Conservation (phyloP, 176 grass and related monocot species). For the Zoysia japonica region DNA sequence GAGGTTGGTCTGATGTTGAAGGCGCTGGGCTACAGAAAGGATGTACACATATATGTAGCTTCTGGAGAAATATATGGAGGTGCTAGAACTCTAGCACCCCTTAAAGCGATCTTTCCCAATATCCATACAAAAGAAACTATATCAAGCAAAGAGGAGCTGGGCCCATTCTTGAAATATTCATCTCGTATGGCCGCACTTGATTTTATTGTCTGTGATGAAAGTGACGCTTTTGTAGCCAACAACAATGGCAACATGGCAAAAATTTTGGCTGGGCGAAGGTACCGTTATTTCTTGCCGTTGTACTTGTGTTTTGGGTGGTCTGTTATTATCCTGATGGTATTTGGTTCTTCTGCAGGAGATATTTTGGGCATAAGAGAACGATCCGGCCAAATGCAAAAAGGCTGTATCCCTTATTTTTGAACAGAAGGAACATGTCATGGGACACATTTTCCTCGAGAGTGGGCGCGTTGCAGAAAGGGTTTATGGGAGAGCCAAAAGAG, state of each 20-base stretch:
- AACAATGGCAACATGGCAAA: conserved; percentile 90
- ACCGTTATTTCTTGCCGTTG: background rate
- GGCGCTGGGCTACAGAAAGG: conserved; percentile 56
- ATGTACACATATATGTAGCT: conserved; percentile 78
- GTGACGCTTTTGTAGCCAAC: conserved; percentile 84
- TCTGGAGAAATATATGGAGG: conserved; percentile 84
- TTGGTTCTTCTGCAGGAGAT: conserved; percentile 54
- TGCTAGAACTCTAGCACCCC: conserved; percentile 55
- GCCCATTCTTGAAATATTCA: conserved; percentile 60
- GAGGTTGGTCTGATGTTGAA: conserved; percentile 81
- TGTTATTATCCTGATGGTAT: conserved; percentile 18
- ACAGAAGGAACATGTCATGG: conserved; percentile 66
- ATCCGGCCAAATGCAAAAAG: conserved; percentile 70
- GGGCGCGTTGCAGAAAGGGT: conserved; percentile 56
- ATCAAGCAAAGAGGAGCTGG: conserved; percentile 64
- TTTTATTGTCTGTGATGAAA: conserved; percentile 79
- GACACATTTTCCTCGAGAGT: conserved; percentile 59
- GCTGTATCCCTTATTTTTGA: conserved; percentile 62
- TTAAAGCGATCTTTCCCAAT: conserved; percentile 73
- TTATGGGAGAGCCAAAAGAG: conserved; percentile 77
- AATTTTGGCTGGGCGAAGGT: conserved; percentile 80
- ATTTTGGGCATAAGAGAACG: conserved; percentile 74
- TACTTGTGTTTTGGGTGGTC: background rate
- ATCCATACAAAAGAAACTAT: conserved; percentile 77
- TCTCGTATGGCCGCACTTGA: conserved; percentile 82